These are phyloP conservation scores for Saturnispora silvae DNA, from an alignment of 805 yeast genomes.

Conservation along the genomic window DNA sequence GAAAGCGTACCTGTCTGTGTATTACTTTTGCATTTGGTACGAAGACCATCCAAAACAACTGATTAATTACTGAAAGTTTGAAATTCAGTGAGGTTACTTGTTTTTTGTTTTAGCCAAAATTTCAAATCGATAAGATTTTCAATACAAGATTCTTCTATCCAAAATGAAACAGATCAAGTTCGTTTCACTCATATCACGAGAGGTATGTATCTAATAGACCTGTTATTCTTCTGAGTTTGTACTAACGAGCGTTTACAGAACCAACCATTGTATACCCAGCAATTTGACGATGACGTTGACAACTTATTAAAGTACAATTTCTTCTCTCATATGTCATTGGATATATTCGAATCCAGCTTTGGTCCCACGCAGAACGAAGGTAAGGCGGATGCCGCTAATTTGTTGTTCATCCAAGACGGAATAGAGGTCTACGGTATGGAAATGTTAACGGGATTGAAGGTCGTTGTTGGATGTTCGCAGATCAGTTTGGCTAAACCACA, in stretches of 20 bases:
- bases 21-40: no score
- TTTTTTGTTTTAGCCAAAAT: no score
- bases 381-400: conserved; percentile 12
- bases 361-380: no score
- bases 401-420: conserved; percentile 58
- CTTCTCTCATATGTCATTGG: conserved; percentile 67
- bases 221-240: neutral
- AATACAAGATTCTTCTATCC: no score
- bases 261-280: conserved; percentile 50
- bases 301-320: conserved; percentile 53
- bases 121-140: no score
- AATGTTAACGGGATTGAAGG: conserved; percentile 56
- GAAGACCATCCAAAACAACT: no score
- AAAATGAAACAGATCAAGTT: conserved; percentile 34
- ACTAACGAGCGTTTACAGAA: conserved; percentile 23
- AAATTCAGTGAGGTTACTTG: no score
- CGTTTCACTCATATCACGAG: conserved; percentile 47
- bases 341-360: conserved; percentile 47
- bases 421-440: conserved; percentile 59
- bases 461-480: conserved; percentile 42
- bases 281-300: conserved; percentile 29
- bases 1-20: no score
- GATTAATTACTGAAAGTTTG: no score
- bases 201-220: conserved; percentile 25
- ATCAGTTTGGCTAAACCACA: neutral